phyloP scores from a whole-genome alignment of 2,329 filamentous ascomycete species.

The Escovopsis sp. region DNA sequence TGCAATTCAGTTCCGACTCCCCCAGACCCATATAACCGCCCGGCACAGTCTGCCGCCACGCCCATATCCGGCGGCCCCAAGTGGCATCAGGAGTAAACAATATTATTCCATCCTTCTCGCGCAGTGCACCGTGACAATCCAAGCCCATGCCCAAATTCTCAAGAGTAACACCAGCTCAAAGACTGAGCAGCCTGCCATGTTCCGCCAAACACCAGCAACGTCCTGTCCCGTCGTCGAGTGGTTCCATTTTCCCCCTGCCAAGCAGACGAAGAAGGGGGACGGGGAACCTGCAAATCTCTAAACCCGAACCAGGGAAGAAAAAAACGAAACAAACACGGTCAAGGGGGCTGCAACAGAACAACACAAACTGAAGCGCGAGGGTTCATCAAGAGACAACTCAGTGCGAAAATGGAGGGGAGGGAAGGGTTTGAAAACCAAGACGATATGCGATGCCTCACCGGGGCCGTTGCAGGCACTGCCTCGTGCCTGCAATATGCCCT shows the following conservation, averaged over 20 bases:
- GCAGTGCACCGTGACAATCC: background rate
- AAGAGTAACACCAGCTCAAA: constrained; percentile 1
- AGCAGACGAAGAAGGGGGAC: constrained; percentile 2
- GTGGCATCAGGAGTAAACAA: background rate
- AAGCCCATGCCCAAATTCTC: constrained; percentile 1
- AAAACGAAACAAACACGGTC: background rate
- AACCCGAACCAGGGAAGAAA: background rate
- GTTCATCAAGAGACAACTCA: too few species aligned
- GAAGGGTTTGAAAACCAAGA: background rate
- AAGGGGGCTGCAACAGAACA: too few species aligned
- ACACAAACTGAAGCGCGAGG: too few species aligned
- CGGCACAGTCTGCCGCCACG: too few species aligned
- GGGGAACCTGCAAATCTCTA: constrained; percentile 4
- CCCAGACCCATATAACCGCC: too few species aligned
- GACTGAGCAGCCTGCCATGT: constrained; percentile 1
- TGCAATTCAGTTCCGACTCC: too few species aligned
- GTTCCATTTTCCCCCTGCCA: constrained; percentile 1
- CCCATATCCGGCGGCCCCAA: too few species aligned
- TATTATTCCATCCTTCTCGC: constrained; percentile 2
- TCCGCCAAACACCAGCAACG: constrained; percentile 5
- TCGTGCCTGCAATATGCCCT: too few species aligned
- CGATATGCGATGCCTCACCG: too few species aligned
- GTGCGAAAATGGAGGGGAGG: background rate
- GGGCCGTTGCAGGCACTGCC: too few species aligned
- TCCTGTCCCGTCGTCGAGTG: constrained; percentile 1